A percentile compares a stretch with the other conserved stretches of the same genome.
phyloP scores from a whole-genome alignment of 2,329 filamentous ascomycete species.

The Colletotrichum shisoi region DNA sequence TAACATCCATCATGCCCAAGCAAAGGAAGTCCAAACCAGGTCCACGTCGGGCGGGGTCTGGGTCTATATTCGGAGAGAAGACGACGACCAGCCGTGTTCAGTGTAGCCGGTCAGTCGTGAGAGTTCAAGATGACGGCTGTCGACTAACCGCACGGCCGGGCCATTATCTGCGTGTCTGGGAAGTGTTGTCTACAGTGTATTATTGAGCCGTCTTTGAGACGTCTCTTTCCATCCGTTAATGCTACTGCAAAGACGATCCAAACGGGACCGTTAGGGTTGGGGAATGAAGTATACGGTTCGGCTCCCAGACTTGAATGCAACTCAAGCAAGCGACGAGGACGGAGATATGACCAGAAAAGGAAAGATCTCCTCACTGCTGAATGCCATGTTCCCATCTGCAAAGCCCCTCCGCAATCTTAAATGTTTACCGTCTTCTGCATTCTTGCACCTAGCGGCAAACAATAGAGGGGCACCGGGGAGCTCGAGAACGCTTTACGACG shows the following conservation, averaged over 20 bases:
- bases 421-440: slow-evolving; percentile 38
- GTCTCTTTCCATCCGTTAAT: slow-evolving; percentile 40
- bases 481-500: slow-evolving; percentile 34
- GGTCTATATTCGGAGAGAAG: slow-evolving; percentile 17
- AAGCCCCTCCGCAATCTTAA: slow-evolving; percentile 40
- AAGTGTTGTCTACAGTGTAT: slow-evolving; percentile 39
- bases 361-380: slow-evolving; percentile 24
- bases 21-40: slow-evolving; percentile 33
- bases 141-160: slow-evolving; percentile 37
- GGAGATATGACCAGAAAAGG: slow-evolving; percentile 27
- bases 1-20: slow-evolving; percentile 15
- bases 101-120: slow-evolving; percentile 28
- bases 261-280: slow-evolving; percentile 7
- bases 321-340: slow-evolving; percentile 15
- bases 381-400: slow-evolving; percentile 36
- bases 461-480: slow-evolving; percentile 31
- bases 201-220: slow-evolving; percentile 34
- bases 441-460: slow-evolving; percentile 34
- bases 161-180: slow-evolving; percentile 41
- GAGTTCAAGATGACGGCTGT: slow-evolving; percentile 34
- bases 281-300: slow-evolving; percentile 17
- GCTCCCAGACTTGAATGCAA: slow-evolving; percentile 25
- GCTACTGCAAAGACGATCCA: neutral
- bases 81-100: slow-evolving; percentile 24
- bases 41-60: slow-evolving; percentile 33